Evolutionary conservation across 2,329 filamentous ascomycete species (phyloP).

Genomic region (Colletotrichum gigasporum): DNA sequence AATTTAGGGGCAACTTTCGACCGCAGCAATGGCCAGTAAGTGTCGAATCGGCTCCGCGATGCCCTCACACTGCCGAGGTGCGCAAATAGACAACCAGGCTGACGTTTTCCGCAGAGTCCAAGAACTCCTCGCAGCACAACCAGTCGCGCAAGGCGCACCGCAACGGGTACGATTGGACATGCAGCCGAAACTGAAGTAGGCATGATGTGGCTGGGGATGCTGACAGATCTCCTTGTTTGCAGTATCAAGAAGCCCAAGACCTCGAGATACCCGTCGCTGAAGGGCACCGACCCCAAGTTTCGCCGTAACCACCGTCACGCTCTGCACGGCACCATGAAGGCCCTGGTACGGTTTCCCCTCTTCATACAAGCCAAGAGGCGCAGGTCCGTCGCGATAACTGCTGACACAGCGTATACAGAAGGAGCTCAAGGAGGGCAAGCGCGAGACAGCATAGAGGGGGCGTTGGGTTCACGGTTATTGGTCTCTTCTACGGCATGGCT

Average conservation of each 20-base stretch:
- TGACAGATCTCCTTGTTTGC: conserved; percentile 34
- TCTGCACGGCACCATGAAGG: conserved; percentile 98
- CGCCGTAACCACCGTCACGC: conserved; percentile 99
- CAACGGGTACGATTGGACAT: conserved; percentile 81
- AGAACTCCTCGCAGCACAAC: conserved; percentile 99
- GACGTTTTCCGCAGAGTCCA: conserved; percentile 76
- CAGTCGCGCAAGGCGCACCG: conserved; percentile 98
- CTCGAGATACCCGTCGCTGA: conserved; percentile 97
- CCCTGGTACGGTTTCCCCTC: conserved; percentile 76
- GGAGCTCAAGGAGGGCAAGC: conserved; percentile 97
- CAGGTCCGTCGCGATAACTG: background rate
- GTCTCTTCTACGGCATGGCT: conserved; percentile 24
- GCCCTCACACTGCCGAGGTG: conserved; percentile 37
- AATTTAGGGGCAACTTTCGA: conserved; percentile 29
- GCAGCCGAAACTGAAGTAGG: no score
- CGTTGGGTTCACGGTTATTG: conserved; percentile 12
- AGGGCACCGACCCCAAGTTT: conserved; percentile 99
- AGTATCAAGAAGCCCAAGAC: conserved; percentile 99
- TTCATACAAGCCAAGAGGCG: background rate
- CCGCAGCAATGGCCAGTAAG: conserved; percentile 53
- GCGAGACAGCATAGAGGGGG: conserved; percentile 76
- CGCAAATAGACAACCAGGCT: conserved; percentile 13
- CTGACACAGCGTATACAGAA: conserved; percentile 73
- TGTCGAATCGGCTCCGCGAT: no score
- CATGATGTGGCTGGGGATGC: no score